Percentiles rank a stretch among this genome's conserved stretches.
Conservation (phyloP, 495 filamentous ascomycete species). For the Staphylotrichum tortipilum region DNA sequence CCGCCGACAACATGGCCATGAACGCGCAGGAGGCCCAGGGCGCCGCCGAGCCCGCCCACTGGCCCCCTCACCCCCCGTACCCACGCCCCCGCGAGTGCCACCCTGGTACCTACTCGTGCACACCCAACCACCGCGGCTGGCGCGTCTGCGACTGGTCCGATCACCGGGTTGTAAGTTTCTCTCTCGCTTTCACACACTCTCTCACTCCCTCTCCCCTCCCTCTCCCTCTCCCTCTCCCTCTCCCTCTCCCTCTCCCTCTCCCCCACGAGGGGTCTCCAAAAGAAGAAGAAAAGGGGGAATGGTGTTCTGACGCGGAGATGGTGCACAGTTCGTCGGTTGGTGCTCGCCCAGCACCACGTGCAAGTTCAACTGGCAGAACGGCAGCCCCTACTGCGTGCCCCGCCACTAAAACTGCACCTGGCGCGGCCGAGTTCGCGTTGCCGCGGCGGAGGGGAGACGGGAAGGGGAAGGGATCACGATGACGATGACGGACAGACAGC, state of each 20-base stretch:
- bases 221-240: neutral
- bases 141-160: conserved; percentile 17
- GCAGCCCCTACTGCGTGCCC: conserved; percentile 24
- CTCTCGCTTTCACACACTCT: neutral
- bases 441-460: neutral
- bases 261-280: too few relatives aligned
- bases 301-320: too few relatives aligned
- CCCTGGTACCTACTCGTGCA: conserved; percentile 4
- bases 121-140: conserved; percentile 14
- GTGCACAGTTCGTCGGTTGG: conserved; percentile 11
- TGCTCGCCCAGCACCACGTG: conserved; percentile 16
- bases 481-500: neutral
- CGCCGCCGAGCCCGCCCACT: neutral
- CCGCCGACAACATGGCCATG: neutral
- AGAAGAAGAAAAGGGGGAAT: too few relatives aligned
- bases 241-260: too few relatives aligned
- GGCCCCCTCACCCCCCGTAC: neutral
- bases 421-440: neutral
- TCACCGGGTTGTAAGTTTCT: conserved; percentile 20
- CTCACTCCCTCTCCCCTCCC: neutral
- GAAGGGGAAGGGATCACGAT: neutral
- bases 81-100: neutral
- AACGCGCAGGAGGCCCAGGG: neutral
- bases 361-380: conserved; percentile 17
- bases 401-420: neutral